Percentiles rank a stretch among this genome's conserved stretches.
Conservation (phyloP, 2,329 filamentous ascomycete species). For the Catunica adiposa region DNA sequence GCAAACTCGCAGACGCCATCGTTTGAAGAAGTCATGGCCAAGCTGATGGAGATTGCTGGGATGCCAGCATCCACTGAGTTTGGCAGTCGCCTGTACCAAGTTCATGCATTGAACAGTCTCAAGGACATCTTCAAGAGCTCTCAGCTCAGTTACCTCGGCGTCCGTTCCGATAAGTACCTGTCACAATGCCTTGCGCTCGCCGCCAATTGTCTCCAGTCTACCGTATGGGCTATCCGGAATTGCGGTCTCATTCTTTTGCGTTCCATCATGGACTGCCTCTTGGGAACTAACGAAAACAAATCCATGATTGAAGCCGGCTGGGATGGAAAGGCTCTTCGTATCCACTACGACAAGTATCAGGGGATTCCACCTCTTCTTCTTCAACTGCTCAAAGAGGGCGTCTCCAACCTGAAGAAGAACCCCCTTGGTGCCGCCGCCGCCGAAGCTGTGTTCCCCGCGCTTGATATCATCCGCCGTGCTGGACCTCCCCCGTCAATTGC, state of each 20-base stretch:
- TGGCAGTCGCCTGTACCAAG: conserved; percentile 61
- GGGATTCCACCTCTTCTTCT: conserved; percentile 47
- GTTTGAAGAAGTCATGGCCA: conserved; percentile 47
- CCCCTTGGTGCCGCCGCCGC: conserved; percentile 27
- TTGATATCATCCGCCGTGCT: conserved; percentile 64
- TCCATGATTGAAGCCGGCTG: conserved; percentile 41
- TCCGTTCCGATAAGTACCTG: conserved; percentile 56
- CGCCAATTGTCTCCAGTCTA: conserved; percentile 59
- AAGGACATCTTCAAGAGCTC: conserved; percentile 84
- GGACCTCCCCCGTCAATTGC: conserved; percentile 43
- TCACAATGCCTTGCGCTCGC: conserved; percentile 63
- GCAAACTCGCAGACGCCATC: conserved; percentile 42
- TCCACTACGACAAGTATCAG: conserved; percentile 55
- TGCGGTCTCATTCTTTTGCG: conserved; percentile 80
- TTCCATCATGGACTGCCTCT: conserved; percentile 62
- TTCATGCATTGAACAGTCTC: conserved; percentile 86
- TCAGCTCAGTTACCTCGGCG: conserved; percentile 53
- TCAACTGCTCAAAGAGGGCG: conserved; percentile 39
- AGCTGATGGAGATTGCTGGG: conserved; percentile 43
- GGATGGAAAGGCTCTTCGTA: conserved; percentile 45
- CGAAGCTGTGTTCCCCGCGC: conserved; percentile 64
- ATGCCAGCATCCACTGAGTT: conserved; percentile 38
- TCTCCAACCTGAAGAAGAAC: conserved; percentile 27
- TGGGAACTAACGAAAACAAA: conserved; percentile 62
- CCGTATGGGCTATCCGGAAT: conserved; percentile 90